Conservation (phyloP, 108 stramenopile genomes). For the Discostella stelligeroides region DNA sequence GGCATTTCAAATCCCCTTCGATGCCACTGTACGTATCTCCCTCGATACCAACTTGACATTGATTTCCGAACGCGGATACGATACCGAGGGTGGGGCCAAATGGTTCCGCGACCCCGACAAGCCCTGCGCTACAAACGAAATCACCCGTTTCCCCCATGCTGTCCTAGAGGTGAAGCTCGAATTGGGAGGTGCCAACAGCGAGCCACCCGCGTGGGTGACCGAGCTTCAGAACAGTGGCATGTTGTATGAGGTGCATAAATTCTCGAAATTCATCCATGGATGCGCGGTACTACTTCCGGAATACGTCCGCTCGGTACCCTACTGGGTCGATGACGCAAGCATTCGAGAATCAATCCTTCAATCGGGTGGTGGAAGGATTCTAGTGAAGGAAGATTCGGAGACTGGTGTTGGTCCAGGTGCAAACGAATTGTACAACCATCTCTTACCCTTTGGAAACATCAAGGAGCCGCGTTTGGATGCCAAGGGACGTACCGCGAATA, state of each 20-base stretch:
- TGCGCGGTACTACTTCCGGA: slow-evolving; percentile 93
- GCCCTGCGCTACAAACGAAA: slow-evolving; percentile 79
- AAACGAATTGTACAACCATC: slow-evolving; percentile 83
- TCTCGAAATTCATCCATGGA: slow-evolving; percentile 92
- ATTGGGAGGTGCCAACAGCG: slow-evolving; percentile 81
- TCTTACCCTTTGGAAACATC: slow-evolving; percentile 86
- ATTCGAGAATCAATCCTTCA: slow-evolving; percentile 89
- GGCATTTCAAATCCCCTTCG: slow-evolving; percentile 97
- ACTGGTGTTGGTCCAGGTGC: slow-evolving; percentile 82
- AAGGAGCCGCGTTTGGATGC: slow-evolving; percentile 70
- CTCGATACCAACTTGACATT: slow-evolving; percentile 97
- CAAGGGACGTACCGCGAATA: slow-evolving; percentile 75
- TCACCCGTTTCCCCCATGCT: slow-evolving; percentile 96
- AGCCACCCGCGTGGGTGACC: slow-evolving; percentile 92
- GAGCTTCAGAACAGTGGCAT: slow-evolving; percentile 90
- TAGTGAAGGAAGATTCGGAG: slow-evolving; percentile 57
- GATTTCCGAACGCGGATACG: slow-evolving; percentile 95
- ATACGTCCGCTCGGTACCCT: slow-evolving; percentile 92
- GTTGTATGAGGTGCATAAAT: slow-evolving; percentile 94
- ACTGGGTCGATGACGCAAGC: slow-evolving; percentile 96
- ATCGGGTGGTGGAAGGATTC: slow-evolving; percentile 71
- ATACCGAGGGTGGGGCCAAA: slow-evolving; percentile 79
- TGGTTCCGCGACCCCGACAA: slow-evolving; percentile 93
- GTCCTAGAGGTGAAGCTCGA: slow-evolving; percentile 97
- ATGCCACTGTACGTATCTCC: slow-evolving; percentile 94